phyloP scores from a whole-genome alignment of 805 yeast genomes.

The Lachancea sp. region DNA sequence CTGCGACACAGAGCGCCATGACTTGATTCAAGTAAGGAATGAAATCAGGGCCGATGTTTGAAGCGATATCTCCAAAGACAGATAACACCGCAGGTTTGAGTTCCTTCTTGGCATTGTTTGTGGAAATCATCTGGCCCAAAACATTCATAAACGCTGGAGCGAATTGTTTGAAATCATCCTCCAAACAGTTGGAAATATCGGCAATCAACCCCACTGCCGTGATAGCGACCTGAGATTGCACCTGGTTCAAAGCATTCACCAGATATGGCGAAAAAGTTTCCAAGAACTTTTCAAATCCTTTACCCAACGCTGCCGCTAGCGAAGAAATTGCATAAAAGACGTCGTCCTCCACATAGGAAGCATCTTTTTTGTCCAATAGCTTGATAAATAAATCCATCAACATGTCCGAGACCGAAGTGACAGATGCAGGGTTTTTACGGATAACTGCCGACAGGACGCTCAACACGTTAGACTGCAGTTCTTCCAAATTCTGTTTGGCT shows the following conservation, averaged over 20 bases:
- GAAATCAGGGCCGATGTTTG: slow-evolving; percentile 75
- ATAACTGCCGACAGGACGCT: slow-evolving; percentile 76
- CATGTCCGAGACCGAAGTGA: slow-evolving; percentile 64
- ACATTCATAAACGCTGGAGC: slow-evolving; percentile 77
- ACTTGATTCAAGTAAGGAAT: slow-evolving; percentile 72
- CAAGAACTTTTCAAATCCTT: slow-evolving; percentile 67
- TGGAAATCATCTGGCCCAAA: slow-evolving; percentile 66
- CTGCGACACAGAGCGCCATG: slow-evolving; percentile 66
- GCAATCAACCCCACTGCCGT: slow-evolving; percentile 95
- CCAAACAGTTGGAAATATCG: slow-evolving; percentile 86
- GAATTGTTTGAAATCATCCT: slow-evolving; percentile 63
- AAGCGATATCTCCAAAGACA: slow-evolving; percentile 93
- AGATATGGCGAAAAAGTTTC: slow-evolving; percentile 77
- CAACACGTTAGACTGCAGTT: slow-evolving; percentile 75
- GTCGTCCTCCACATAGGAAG: slow-evolving; percentile 82
- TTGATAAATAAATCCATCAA: slow-evolving; percentile 79
- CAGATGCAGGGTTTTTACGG: slow-evolving; percentile 68
- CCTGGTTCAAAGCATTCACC: slow-evolving; percentile 69
- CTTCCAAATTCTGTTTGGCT: slow-evolving; percentile 73
- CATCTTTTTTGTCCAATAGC: slow-evolving; percentile 55
- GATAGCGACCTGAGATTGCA: slow-evolving; percentile 74
- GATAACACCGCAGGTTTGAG: slow-evolving; percentile 83
- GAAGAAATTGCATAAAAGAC: slow-evolving; percentile 88
- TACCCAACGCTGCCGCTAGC: slow-evolving; percentile 73
- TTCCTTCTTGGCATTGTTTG: slow-evolving; percentile 64